Conservation (phyloP, 768 basidiomycete genomes). For the Erythrobasidium yunnanense region DNA sequence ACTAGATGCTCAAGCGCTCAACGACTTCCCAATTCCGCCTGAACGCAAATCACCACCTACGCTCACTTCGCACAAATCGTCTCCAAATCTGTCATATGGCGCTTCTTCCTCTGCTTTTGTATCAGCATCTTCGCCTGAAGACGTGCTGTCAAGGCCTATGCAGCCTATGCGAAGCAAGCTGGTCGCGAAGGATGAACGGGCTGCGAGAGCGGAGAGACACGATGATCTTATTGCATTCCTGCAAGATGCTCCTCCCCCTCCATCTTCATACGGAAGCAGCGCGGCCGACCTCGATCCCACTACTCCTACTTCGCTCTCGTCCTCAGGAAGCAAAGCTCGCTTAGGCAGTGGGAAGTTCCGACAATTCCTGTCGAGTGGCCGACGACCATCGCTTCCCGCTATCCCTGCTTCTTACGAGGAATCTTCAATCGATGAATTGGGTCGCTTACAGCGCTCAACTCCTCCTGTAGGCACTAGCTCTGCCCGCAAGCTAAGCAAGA, state of each 20-base stretch:
- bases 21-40: conserved; percentile 5
- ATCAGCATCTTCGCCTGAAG: background rate
- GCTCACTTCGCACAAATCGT: conserved; percentile 1
- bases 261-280: background rate
- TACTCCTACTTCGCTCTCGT: background rate
- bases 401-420: background rate
- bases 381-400: background rate
- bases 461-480: background rate
- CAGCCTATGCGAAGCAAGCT: background rate
- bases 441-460: background rate
- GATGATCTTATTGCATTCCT: conserved; percentile 21
- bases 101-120: background rate
- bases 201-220: background rate
- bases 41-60: background rate
- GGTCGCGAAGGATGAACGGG: conserved; percentile 12
- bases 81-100: background rate
- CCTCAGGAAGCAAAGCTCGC: background rate
- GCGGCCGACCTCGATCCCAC: background rate
- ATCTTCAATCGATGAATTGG: background rate
- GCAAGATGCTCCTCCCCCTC: background rate
- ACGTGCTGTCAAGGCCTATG: background rate
- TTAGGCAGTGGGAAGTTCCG: background rate
- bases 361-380: background rate
- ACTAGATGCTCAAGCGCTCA: background rate
- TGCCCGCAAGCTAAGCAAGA: too few species aligned